Conservation (phyloP, 768 basidiomycete genomes). For the Collybia nuda region DNA sequence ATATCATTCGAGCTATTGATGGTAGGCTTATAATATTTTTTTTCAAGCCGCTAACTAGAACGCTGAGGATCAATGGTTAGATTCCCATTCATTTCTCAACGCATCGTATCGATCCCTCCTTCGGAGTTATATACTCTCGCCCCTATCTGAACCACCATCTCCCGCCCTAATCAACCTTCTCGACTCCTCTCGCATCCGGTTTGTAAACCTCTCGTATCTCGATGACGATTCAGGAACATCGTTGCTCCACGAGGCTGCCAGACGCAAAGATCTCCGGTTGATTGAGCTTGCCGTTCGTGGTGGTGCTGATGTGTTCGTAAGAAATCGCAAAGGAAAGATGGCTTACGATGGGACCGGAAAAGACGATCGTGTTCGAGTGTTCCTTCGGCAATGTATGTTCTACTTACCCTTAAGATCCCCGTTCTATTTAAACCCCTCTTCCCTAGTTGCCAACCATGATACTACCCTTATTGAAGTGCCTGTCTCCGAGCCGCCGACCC, state of each 20-base stretch:
- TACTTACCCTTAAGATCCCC: no score
- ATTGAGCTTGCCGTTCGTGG: slow-evolving; percentile 84
- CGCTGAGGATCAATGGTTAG: no score
- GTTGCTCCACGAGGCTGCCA: slow-evolving; percentile 85
- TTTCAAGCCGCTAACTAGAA: background rate
- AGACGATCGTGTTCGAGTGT: slow-evolving; percentile 80
- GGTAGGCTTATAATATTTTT: slow-evolving; percentile 37
- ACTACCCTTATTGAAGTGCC: slow-evolving; percentile 59
- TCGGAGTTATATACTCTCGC: slow-evolving; percentile 70
- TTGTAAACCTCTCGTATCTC: slow-evolving; percentile 76
- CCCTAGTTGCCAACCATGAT: slow-evolving; percentile 78
- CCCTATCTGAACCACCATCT: slow-evolving; percentile 36
- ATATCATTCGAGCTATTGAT: slow-evolving; percentile 64
- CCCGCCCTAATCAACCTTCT: slow-evolving; percentile 56
- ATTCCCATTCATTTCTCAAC: slow-evolving; percentile 70
- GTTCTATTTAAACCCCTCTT: background rate
- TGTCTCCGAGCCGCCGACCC: slow-evolving; percentile 50
- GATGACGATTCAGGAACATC: slow-evolving; percentile 78
- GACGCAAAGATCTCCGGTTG: slow-evolving; percentile 74
- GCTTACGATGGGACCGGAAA: slow-evolving; percentile 69
- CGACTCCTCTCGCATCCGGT: slow-evolving; percentile 64
- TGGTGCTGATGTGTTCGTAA: slow-evolving; percentile 87
- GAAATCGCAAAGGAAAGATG: slow-evolving; percentile 72
- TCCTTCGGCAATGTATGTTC: slow-evolving; percentile 77
- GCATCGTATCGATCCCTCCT: slow-evolving; percentile 75